A percentile compares a stretch with the other conserved stretches of the same genome.
phyloP scores from a whole-genome alignment of 495 filamentous ascomycete genomes.

The Aspergillus heteromorphus region DNA sequence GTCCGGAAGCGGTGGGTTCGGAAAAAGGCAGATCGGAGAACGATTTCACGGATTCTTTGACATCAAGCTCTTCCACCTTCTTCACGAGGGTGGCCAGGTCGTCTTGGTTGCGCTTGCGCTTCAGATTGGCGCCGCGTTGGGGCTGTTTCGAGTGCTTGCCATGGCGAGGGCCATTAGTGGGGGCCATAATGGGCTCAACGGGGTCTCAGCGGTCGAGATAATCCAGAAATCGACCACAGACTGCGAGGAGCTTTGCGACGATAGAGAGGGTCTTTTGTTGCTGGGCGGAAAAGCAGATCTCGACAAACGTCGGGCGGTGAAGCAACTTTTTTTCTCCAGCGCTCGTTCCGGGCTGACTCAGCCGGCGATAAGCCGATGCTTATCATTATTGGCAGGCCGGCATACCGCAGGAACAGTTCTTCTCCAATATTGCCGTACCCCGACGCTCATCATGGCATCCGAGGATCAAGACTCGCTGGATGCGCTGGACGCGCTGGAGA shows the following conservation, averaged over 20 bases:
- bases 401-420: background rate
- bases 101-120: constrained; percentile 56
- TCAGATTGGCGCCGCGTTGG: constrained; percentile 40
- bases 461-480: constrained; percentile 80
- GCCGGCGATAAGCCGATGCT: constrained; percentile 29
- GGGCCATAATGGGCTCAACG: constrained; percentile 27
- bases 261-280: constrained; percentile 4
- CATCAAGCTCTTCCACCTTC: constrained; percentile 46
- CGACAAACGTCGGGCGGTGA: constrained; percentile 18
- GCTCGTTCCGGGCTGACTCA: constrained; percentile 26
- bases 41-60: constrained; percentile 39
- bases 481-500: constrained; percentile 75
- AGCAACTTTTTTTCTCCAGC: constrained; percentile 27
- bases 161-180: constrained; percentile 15
- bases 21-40: constrained; percentile 87
- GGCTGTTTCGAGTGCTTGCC: constrained; percentile 23
- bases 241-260: background rate
- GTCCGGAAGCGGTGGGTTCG: constrained; percentile 69
- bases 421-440: background rate
- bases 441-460: constrained; percentile 29
- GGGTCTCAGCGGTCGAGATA: background rate
- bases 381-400: constrained; percentile 11
- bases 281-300: background rate
- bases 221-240: background rate
- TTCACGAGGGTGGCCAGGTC: constrained; percentile 40